Base-by-base conservation (phyloP, 148 eudicot species). In the Beta vulgaris region DNA sequence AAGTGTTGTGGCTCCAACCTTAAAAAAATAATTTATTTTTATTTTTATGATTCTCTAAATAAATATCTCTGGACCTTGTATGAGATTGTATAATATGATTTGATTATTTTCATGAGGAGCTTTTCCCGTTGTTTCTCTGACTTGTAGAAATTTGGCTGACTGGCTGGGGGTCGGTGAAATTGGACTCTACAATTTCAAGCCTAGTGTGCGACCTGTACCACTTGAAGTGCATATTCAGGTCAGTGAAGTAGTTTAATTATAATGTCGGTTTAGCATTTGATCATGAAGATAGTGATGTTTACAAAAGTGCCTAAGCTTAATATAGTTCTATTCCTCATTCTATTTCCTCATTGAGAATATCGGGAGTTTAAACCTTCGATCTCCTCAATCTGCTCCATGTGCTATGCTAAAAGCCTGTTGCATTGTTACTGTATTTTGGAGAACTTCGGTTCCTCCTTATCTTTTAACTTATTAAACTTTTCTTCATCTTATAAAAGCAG, bases 151-250 rank as follows among this genome's bases (percentile, higher is more conserved):
- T 84, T 87, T 95, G 86, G 97, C 96, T 78, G 97, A 95, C 82
- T 95, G 98, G 98, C 74, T 95, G 77, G 98, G 98, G 43, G 98
- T 95, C 53, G 93, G 88, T 58, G 97, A 95, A 80, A 77, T 36
- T 71, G 98, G 98, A 69, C 84, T 95, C 14, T 95, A 89, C 76
- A 95, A 95, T 83, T 95, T 95, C 79, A 95, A 95, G 84, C 98
- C 98, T 42, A 95, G 98, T 77, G 98, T 95, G 76, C 85, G 98
- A 87, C 98, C 98, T 68, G 98, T 95, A 71, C 97, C 98, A 14
- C 93, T 95, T 53, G 98, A 95, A 89, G 98, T 92, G 79, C 98
- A 95, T 81, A 95, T 95, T 81, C 98, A 95, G 97, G 94, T 76
- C 84, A 80, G 87, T 84, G 61, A 32, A 58, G 28, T 46, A 21